These are phyloP conservation scores for Aspergillus thermomutatus DNA, from an alignment of 2,329 filamentous ascomycete species.

Conservation along the genomic window DNA sequence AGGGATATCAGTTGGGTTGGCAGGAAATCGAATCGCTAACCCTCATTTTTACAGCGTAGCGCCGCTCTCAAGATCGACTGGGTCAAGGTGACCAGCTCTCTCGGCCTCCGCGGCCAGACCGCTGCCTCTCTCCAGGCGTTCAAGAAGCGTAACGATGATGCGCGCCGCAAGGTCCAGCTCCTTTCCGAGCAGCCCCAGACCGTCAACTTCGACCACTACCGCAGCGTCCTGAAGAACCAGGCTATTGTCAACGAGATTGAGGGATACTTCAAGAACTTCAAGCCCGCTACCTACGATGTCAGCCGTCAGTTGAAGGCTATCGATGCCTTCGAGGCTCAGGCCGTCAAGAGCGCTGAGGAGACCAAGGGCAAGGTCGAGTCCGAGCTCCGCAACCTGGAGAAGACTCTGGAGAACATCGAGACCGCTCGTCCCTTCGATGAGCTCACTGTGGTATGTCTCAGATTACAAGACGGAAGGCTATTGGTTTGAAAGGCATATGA, in stretches of 20 bases:
- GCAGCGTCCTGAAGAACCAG: constrained; percentile 89
- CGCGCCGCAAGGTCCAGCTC: constrained; percentile 83
- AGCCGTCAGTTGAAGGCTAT: constrained; percentile 94
- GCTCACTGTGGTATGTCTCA: constrained; percentile 79
- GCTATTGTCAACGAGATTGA: constrained; percentile 95
- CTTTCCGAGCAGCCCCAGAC: constrained; percentile 80
- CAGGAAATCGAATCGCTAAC: constrained; percentile 20
- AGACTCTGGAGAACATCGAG: constrained; percentile 97
- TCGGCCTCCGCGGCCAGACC: constrained; percentile 94
- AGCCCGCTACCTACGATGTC: constrained; percentile 91
- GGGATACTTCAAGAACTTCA: constrained; percentile 88
- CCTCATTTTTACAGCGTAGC: constrained; percentile 66
- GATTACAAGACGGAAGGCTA: background rate
- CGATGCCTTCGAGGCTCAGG: constrained; percentile 95
- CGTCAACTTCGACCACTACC: constrained; percentile 94
- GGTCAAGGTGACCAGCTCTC: constrained; percentile 88
- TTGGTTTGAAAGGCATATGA: background rate
- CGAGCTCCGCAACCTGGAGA: constrained; percentile 89
- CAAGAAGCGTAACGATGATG: constrained; percentile 99
- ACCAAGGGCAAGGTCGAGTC: constrained; percentile 95
- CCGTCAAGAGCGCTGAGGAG: constrained; percentile 91
- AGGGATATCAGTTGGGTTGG: background rate
- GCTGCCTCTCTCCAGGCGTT: constrained; percentile 87
- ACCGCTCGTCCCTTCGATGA: constrained; percentile 92
- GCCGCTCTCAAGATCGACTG: constrained; percentile 99